These are phyloP conservation scores for Meripilus lineatus DNA, from an alignment of 1,284 basidiomycete genomes.

Conservation along the genomic window DNA sequence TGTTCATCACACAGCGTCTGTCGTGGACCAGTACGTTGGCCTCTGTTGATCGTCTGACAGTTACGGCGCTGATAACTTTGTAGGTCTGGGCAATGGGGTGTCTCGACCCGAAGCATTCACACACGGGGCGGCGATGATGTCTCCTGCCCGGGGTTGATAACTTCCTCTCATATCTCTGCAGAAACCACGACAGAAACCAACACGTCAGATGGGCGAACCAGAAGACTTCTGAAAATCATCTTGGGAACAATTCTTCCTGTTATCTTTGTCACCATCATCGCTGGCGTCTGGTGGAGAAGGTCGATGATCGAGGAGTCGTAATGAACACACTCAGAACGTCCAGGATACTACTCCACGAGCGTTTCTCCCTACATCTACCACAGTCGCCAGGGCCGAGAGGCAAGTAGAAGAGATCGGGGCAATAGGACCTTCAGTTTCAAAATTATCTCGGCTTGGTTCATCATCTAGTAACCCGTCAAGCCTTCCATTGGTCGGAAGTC, in stretches of 20 bases:
- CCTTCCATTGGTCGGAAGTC: too few relatives aligned
- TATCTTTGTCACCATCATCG: conserved; percentile 13
- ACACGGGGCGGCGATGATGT: conserved; percentile 2
- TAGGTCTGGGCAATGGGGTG: conserved; percentile 7
- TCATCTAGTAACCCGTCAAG: too few relatives aligned
- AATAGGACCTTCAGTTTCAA: too few relatives aligned
- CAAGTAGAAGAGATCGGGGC: too few relatives aligned
- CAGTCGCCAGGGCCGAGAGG: too few relatives aligned
- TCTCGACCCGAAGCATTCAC: conserved; percentile 1
- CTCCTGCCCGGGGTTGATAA: conserved; percentile 12
- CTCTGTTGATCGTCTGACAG: neutral
- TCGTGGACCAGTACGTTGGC: conserved; percentile 35
- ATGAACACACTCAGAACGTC: too few relatives aligned
- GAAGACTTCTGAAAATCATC: conserved; percentile 16
- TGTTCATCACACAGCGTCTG: conserved; percentile 24
- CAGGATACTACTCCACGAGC: conserved; percentile 1
- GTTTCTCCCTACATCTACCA: too few relatives aligned
- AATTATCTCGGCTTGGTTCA: too few relatives aligned
- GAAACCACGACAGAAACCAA: conserved; percentile 11
- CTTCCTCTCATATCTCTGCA: conserved; percentile 16
- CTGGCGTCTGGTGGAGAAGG: conserved; percentile 19
- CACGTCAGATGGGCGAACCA: conserved; percentile 13
- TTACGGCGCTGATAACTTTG: neutral
- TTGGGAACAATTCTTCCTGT: conserved; percentile 22
- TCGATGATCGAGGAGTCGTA: too few relatives aligned